A percentile compares a stretch with the other conserved stretches of the same genome.
phyloP scores from a whole-genome alignment of 768 basidiomycete species.

The Auricularia auricula-judae region DNA sequence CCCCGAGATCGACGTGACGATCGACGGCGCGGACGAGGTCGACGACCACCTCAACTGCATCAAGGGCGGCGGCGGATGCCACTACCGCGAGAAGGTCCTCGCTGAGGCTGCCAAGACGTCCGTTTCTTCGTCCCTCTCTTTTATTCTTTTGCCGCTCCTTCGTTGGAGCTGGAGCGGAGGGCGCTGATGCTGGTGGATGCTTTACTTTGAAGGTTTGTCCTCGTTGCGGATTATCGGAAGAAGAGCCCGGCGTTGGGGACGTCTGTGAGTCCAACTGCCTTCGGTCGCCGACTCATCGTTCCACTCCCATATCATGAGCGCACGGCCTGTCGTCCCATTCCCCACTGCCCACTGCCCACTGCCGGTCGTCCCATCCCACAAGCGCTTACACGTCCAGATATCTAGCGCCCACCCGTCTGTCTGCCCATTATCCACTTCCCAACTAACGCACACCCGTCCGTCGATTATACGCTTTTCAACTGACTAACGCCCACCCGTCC shows the following conservation, averaged over 20 bases:
- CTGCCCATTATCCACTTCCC: too few species aligned
- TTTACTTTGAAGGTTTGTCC: conserved; percentile 48
- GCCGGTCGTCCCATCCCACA: too few species aligned
- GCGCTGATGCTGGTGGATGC: neutral
- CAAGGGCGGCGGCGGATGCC: conserved; percentile 96
- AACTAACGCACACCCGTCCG: too few species aligned
- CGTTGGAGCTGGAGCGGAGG: too few species aligned
- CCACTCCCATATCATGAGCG: neutral
- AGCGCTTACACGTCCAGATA: too few species aligned
- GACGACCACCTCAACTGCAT: conserved; percentile 82
- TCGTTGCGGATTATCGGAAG: conserved; percentile 95
- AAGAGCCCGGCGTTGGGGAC: conserved; percentile 75
- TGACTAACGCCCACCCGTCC: too few species aligned
- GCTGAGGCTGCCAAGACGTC: conserved; percentile 90
- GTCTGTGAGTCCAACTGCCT: conserved; percentile 65
- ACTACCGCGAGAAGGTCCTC: conserved; percentile 92
- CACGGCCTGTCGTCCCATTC: too few species aligned
- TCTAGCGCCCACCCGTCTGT: too few species aligned
- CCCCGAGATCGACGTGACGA: conserved; percentile 85
- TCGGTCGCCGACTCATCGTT: neutral
- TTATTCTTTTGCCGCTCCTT: too few species aligned
- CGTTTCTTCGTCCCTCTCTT: conserved; percentile 13
- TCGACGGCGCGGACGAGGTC: conserved; percentile 98
- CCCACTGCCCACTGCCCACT: too few species aligned
- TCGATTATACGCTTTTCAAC: too few species aligned